Conservation (phyloP, 495 filamentous ascomycete genomes). For the Penicillium riverlandense region DNA sequence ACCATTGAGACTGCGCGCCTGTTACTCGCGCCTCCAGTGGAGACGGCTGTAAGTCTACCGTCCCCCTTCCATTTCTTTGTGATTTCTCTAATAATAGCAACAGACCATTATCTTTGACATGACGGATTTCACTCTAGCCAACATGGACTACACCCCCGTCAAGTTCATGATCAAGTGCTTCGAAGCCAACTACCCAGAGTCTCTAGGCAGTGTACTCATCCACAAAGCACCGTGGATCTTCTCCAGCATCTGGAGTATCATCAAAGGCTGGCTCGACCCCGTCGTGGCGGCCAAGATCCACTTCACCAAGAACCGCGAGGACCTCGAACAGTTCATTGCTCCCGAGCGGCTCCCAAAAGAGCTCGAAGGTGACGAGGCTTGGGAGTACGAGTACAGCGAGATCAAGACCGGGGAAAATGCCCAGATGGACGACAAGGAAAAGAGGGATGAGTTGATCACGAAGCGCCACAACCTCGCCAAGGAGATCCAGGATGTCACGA, state of each 20-base stretch:
- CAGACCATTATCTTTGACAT: constrained; percentile 91
- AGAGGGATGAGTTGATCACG: constrained; percentile 51
- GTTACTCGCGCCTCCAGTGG: constrained; percentile 69
- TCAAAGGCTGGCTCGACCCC: constrained; percentile 93
- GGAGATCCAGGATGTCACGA: constrained; percentile 61
- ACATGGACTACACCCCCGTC: constrained; percentile 97
- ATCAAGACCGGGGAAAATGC: constrained; percentile 63
- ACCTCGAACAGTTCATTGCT: constrained; percentile 71
- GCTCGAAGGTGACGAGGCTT: constrained; percentile 76
- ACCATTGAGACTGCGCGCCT: constrained; percentile 88
- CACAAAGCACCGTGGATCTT: constrained; percentile 98
- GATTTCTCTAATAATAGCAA: constrained; percentile 1
- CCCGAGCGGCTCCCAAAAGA: constrained; percentile 64
- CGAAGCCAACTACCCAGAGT: constrained; percentile 97
- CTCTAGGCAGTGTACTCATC: constrained; percentile 83
- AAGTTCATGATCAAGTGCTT: constrained; percentile 99
- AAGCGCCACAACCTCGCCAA: constrained; percentile 55
- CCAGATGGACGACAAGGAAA: constrained; percentile 58
- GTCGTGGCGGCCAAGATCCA: constrained; percentile 93
- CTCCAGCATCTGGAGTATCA: constrained; percentile 84
- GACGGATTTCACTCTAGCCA: constrained; percentile 84
- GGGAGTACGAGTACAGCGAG: constrained; percentile 73
- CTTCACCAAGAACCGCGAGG: constrained; percentile 78
- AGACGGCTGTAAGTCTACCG: constrained; percentile 74
- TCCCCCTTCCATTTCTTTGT: too few species aligned